phyloP scores from a whole-genome alignment of 306 rosid genomes.

The Acmispon strigosus region DNA sequence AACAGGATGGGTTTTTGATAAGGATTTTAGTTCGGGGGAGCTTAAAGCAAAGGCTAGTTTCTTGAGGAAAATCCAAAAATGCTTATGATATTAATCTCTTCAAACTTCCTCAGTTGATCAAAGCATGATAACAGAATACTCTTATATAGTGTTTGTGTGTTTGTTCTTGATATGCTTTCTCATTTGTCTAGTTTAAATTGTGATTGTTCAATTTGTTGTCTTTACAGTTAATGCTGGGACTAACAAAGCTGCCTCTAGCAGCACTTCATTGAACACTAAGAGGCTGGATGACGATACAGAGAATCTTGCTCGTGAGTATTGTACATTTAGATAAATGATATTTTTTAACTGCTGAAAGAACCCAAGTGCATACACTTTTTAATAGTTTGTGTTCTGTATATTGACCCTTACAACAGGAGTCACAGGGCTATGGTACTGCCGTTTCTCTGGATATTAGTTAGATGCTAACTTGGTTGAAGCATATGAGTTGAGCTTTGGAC shows the following conservation, averaged over 20 bases:
- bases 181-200: not conserved
- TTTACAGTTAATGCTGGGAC: constrained; percentile 47
- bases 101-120: no score
- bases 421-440: not conserved
- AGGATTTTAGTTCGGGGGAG: not conserved
- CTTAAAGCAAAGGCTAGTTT: not conserved
- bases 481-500: not conserved
- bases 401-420: not conserved
- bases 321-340: not conserved
- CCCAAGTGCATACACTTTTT: not conserved
- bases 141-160: no score
- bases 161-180: not conserved
- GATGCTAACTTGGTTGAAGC: not conserved
- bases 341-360: not conserved
- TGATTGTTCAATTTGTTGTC: not conserved
- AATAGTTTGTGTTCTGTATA: not conserved
- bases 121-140: no score
- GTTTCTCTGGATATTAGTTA: not conserved
- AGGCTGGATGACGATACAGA: constrained; percentile 87
- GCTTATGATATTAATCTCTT: no score
- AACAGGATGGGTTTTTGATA: not conserved
- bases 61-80: no score
- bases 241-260: constrained; percentile 80
- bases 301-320: constrained; percentile 63
- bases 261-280: constrained; percentile 79